Percentiles rank a stretch among this genome's conserved stretches.
Conservation (phyloP, 2,329 filamentous ascomycete species). For the Zalaria obscura region DNA sequence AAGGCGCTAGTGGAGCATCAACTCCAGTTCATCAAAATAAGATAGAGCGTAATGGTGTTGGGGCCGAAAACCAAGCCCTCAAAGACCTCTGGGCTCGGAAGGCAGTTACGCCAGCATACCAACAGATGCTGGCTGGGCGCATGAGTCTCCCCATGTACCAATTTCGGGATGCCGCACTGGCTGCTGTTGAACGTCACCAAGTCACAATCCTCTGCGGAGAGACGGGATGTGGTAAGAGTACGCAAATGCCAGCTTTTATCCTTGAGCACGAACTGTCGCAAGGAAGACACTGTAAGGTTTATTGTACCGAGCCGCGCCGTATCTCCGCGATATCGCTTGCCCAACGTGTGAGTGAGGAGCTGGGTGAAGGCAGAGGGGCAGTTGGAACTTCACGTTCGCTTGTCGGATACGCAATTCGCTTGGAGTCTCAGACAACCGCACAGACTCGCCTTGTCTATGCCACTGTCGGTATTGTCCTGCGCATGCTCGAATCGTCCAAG, state of each 20-base stretch:
- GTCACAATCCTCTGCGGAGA: slow-evolving; percentile 92
- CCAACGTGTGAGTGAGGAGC: slow-evolving; percentile 81
- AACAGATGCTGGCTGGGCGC: slow-evolving; percentile 64
- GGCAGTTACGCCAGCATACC: slow-evolving; percentile 42
- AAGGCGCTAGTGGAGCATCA: slow-evolving; percentile 15
- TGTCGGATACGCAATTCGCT: slow-evolving; percentile 83
- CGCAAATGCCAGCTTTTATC: slow-evolving; percentile 88
- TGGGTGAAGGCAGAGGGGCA: slow-evolving; percentile 72
- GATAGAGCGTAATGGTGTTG: slow-evolving; percentile 4
- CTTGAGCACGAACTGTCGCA: slow-evolving; percentile 75
- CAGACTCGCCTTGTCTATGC: slow-evolving; percentile 83
- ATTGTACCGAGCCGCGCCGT: slow-evolving; percentile 85
- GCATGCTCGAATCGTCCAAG: slow-evolving; percentile 85
- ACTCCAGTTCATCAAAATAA: slow-evolving; percentile 13
- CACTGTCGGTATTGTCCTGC: slow-evolving; percentile 82
- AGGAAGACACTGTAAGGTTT: slow-evolving; percentile 77
- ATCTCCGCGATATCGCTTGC: slow-evolving; percentile 95
- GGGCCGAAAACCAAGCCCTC: slow-evolving; percentile 21
- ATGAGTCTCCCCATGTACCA: slow-evolving; percentile 81
- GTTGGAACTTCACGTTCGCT: slow-evolving; percentile 72
- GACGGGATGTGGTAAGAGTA: slow-evolving; percentile 94
- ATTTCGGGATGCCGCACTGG: slow-evolving; percentile 65
- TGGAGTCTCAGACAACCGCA: slow-evolving; percentile 74
- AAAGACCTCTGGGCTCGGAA: slow-evolving; percentile 39
- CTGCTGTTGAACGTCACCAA: slow-evolving; percentile 63